Conservation (phyloP, 768 basidiomycete genomes). For the Hemileccinum rubropunctum region DNA sequence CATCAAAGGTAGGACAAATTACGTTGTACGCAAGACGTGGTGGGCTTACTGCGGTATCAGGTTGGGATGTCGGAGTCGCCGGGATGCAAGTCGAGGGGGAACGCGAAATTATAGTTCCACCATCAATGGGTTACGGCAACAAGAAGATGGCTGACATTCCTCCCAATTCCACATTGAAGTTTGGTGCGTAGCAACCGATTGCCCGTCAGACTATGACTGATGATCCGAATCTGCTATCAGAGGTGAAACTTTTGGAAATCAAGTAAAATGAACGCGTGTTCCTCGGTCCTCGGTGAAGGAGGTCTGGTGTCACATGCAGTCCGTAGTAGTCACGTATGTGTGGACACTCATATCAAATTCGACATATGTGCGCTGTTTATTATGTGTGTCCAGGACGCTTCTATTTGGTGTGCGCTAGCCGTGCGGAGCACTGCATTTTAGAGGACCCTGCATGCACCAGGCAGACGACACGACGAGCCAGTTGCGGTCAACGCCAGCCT, state of each 20-base stretch:
- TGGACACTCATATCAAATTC: conserved; percentile 27
- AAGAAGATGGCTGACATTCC: conserved; percentile 64
- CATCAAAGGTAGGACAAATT: conserved; percentile 65
- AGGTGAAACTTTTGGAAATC: conserved; percentile 70
- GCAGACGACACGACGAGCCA: conserved; percentile 2
- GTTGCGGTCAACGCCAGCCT: not conserved
- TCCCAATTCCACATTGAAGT: conserved; percentile 73
- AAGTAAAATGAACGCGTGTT: conserved; percentile 41
- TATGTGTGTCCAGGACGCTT: conserved; percentile 19
- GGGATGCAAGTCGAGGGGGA: conserved; percentile 95
- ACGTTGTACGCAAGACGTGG: not conserved
- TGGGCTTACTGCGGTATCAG: conserved; percentile 31
- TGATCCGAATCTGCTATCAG: conserved; percentile 35
- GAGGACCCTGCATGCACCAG: conserved; percentile 20
- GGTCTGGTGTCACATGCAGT: conserved; percentile 16
- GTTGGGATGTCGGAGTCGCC: conserved; percentile 89
- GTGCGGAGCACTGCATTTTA: conserved; percentile 22
- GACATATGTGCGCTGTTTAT: conserved; percentile 16
- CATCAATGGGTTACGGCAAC: conserved; percentile 69
- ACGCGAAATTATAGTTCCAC: conserved; percentile 72
- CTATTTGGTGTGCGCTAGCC: conserved; percentile 20
- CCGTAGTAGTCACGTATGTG: conserved; percentile 16
- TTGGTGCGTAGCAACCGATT: conserved; percentile 52
- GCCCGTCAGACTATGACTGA: conserved; percentile 9
- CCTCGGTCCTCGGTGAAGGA: conserved; percentile 11